Evolutionary conservation across 305 asterid genomes (phyloP).

Genomic region (Solanum chacoense): DNA sequence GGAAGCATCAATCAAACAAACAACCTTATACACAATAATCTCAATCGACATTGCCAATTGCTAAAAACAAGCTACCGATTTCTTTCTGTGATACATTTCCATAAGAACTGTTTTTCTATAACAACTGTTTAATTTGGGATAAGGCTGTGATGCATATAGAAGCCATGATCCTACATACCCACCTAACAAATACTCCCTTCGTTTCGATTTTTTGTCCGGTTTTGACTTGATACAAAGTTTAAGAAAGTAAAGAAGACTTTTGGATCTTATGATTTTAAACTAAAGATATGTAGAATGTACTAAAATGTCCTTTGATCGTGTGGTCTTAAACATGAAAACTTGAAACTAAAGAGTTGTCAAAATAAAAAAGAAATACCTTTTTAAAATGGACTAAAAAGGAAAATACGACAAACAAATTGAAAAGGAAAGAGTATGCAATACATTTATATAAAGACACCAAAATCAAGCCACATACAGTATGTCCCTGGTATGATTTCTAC

Average conservation of each 20-base stretch:
- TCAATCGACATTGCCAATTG: not conserved
- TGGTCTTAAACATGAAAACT: too few relatives aligned
- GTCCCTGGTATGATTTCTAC: too few relatives aligned
- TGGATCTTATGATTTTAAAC: not conserved
- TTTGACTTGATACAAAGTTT: not conserved
- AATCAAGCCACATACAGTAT: too few relatives aligned
- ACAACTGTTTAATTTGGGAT: not conserved
- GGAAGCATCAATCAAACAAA: not conserved
- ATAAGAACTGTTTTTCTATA: not conserved
- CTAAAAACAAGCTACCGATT: not conserved
- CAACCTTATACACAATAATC: not conserved
- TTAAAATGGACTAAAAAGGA: too few relatives aligned
- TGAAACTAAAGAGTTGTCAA: too few relatives aligned
- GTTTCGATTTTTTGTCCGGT: not conserved
- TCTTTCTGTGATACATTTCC: not conserved
- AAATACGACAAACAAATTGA: too few relatives aligned
- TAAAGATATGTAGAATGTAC: not conserved
- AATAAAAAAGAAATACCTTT: too few relatives aligned
- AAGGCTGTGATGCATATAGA: not conserved
- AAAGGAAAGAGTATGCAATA: too few relatives aligned
- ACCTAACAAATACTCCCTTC: not conserved
- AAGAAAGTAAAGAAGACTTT: too few relatives aligned
- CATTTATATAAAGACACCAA: too few relatives aligned
- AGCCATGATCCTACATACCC: not conserved
- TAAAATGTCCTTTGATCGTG: too few relatives aligned